Base-by-base conservation (phyloP, 1,284 basidiomycete species). In the Ceratobasidium sp. region DNA sequence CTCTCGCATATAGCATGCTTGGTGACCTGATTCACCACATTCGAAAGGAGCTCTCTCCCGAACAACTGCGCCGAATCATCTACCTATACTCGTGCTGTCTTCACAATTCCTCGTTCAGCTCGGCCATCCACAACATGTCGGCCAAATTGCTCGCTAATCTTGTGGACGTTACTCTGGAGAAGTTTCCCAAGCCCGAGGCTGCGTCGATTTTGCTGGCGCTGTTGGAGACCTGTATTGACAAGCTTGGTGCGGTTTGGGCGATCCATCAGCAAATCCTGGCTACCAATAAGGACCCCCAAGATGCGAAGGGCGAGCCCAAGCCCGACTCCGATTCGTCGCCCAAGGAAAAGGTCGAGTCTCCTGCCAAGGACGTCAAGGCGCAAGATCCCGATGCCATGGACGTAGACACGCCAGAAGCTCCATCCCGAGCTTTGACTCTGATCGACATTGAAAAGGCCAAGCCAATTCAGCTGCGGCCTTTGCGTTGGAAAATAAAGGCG, bases 21-120 rank as follows among this genome's bases (percentile, higher is more conserved):
- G 94, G 95, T 43, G 97, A 99, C 78, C 83, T 99, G 22, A 89
- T 98, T 68, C 95, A 98, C 77, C 94, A 98, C 76, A 85, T 96
- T 67, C 89, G 94, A 60, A 84, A 83, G 60, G 96, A 99, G 47
- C 87, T 99, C 25, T 87, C 87, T 1, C 82, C 90, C 4, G 80
- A 85, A 17, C 96, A 98, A 77, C 83, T 99, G 27, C 84, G 87
- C 15, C 87, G 88, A 8, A 87, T 97, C 71, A 88, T 96, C 32
- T 87, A 92, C 74, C 87, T 94, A 71, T 98, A 94, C 77, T 91
- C 93, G 4, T 89, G 90, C 68, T 88, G 94, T 75, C 85, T 98
- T 54, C 96, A 98, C 79, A 96, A 98, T 76, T 86, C 93, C 1
- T 89, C 91, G 13, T 85, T 96, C 58, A 86, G 88, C 12, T 90